Evolutionary conservation across 164 flowering plant species (phyloP).

Genomic region (Nelumbo lutea): DNA sequence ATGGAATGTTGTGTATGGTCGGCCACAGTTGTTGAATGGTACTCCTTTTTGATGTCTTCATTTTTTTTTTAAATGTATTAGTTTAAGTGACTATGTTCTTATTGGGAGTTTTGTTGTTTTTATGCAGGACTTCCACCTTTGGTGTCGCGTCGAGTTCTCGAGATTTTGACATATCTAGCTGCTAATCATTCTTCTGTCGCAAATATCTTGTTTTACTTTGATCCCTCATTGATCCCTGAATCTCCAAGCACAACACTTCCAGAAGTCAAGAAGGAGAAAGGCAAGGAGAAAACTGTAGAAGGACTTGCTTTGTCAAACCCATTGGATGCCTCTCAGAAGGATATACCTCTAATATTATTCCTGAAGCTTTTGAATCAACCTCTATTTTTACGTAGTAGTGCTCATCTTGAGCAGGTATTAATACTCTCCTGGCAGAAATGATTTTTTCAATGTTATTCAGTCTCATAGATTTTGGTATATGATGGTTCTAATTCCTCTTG

Average conservation of each 20-base stretch:
- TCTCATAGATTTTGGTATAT: not conserved
- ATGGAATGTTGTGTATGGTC: constrained; percentile 76
- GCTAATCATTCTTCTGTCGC: constrained; percentile 82
- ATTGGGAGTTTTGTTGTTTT: constrained; percentile 5
- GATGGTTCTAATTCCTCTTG: constrained; percentile 7
- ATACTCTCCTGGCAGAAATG: not conserved
- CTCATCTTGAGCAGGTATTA: constrained; percentile 91
- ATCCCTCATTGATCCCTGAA: constrained; percentile 37
- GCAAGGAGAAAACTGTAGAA: constrained; percentile 55
- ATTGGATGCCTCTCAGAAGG: constrained; percentile 21
- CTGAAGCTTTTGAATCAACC: constrained; percentile 71
- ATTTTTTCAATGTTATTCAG: not conserved
- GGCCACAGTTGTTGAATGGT: constrained; percentile 80
- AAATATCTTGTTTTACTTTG: constrained; percentile 62
- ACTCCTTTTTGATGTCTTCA: constrained; percentile 15
- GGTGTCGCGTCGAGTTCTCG: constrained; percentile 80
- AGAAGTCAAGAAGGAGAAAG: constrained; percentile 47
- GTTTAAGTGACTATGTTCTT: not conserved
- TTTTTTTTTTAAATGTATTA: not conserved
- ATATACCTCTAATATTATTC: constrained; percentile 60
- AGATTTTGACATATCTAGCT: constrained; percentile 72
- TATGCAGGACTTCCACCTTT: constrained; percentile 80
- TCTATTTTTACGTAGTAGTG: constrained; percentile 60
- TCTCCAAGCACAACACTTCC: constrained; percentile 14
- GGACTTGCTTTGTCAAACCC: constrained; percentile 20